phyloP scores from a whole-genome alignment of 148 eudicot species.

The Chenopodium suecicum region DNA sequence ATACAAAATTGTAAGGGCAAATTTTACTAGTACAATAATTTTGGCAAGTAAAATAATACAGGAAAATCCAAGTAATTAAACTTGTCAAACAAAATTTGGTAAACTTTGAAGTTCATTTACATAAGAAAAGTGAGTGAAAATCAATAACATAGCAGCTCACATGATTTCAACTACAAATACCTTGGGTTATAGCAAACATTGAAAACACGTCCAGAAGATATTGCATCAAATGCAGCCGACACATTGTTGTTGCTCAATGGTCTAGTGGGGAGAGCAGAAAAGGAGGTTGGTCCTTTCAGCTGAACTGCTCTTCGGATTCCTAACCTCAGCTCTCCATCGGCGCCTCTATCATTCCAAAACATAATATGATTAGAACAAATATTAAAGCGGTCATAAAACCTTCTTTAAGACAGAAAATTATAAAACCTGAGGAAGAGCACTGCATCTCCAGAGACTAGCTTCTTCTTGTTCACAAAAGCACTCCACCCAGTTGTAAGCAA shows the following conservation, averaged over 20 bases:
- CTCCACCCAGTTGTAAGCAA: conserved; percentile 98
- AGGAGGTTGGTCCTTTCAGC: conserved; percentile 43
- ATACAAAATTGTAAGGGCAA: background rate
- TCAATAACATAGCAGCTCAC: background rate
- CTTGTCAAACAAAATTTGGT: background rate
- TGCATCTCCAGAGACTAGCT: conserved; percentile 92
- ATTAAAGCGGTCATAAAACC: background rate
- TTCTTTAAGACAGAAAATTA: background rate
- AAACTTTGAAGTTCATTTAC: background rate
- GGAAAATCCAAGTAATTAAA: background rate
- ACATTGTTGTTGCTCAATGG: conserved; percentile 41
- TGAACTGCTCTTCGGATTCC: conserved; percentile 82
- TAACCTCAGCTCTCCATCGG: conserved; percentile 86
- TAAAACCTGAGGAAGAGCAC: conserved; percentile 51
- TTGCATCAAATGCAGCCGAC: conserved; percentile 50
- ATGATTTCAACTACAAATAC: conserved; percentile 30
- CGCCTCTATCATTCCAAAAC: conserved; percentile 47
- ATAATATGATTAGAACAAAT: conserved; percentile 4
- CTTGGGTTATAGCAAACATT: conserved; percentile 84
- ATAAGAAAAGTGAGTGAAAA: background rate
- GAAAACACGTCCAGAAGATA: conserved; percentile 52
- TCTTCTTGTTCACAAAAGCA: conserved; percentile 93
- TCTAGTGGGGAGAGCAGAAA: conserved; percentile 41
- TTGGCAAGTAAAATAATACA: background rate
- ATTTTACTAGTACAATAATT: background rate